Evolutionary conservation across 768 basidiomycete species (phyloP).

Genomic region (Rhizopogon vesiculosus): DNA sequence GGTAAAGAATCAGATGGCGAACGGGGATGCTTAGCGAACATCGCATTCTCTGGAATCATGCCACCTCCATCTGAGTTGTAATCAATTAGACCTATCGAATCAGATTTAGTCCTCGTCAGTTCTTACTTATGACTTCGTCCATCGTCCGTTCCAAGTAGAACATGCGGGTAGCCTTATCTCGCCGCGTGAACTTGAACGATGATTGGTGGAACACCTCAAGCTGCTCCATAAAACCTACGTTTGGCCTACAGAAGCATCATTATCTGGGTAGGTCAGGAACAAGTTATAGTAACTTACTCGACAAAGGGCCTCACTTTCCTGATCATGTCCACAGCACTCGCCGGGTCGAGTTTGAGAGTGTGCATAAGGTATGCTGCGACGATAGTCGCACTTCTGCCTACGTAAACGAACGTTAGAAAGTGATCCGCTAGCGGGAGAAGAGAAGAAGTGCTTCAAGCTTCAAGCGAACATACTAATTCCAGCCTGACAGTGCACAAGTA

Average conservation of each 20-base stretch:
- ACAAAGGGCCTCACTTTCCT: constrained; percentile 59
- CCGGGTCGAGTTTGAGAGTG: constrained; percentile 48
- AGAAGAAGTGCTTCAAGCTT: background rate
- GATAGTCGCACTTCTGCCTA: constrained; percentile 81
- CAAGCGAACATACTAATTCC: constrained; percentile 70
- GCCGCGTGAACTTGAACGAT: constrained; percentile 59
- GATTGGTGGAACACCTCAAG: constrained; percentile 76
- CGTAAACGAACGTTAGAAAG: constrained; percentile 2
- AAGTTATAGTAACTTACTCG: constrained; percentile 45
- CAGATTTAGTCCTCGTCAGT: background rate
- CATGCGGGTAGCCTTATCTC: constrained; percentile 68
- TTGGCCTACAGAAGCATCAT: constrained; percentile 54
- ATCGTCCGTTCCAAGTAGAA: constrained; percentile 79
- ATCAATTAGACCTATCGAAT: constrained; percentile 2
- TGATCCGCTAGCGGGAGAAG: background rate
- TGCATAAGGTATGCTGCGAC: constrained; percentile 90
- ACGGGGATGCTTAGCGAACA: constrained; percentile 73
- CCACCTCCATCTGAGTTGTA: constrained; percentile 66
- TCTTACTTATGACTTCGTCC: constrained; percentile 74
- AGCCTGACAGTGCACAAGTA: constrained; percentile 88
- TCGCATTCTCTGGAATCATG: constrained; percentile 53
- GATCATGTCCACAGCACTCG: constrained; percentile 66
- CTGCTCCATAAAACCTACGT: constrained; percentile 76
- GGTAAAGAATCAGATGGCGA: constrained; percentile 60
- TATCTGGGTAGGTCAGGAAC: background rate